Evolutionary conservation across 192 early-diverging fungal species (phyloP).

Genomic region (Haplosporangium gracile): DNA sequence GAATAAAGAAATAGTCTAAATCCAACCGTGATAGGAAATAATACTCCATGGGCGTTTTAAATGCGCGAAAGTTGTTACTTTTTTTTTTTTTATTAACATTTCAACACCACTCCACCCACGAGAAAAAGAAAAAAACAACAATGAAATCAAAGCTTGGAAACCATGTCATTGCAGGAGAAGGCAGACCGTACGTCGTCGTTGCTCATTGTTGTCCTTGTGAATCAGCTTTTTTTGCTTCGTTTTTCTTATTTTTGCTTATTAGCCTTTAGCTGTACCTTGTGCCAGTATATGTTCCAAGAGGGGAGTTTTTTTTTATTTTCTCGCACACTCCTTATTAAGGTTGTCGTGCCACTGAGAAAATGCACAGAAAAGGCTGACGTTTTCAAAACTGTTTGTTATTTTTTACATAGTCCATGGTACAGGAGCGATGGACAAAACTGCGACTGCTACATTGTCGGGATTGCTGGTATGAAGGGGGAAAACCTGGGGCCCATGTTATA

Average conservation of each 20-base stretch:
- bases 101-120: neutral
- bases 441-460: slow-evolving; percentile 77
- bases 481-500: too few species aligned
- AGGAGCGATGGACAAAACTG: slow-evolving; percentile 71
- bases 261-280: neutral
- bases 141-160: slow-evolving; percentile 33
- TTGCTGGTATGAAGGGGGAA: slow-evolving; percentile 66
- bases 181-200: slow-evolving; percentile 44
- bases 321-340: slow-evolving; percentile 14
- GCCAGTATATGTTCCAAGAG: neutral
- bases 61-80: neutral
- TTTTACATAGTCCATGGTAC: slow-evolving; percentile 61
- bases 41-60: neutral
- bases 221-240: neutral
- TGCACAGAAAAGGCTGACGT: neutral
- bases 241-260: neutral
- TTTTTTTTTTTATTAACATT: neutral
- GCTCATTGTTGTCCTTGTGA: neutral
- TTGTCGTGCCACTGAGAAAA: neutral
- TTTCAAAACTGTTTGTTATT: neutral
- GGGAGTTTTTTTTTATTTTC: neutral
- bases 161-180: slow-evolving; percentile 49
- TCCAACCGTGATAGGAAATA: neutral
- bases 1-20: neutral
- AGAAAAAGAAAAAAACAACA: neutral